These are phyloP conservation scores for Botrytis cinerea DNA, from an alignment of 2,329 filamentous ascomycete genomes.

Conservation along the genomic window DNA sequence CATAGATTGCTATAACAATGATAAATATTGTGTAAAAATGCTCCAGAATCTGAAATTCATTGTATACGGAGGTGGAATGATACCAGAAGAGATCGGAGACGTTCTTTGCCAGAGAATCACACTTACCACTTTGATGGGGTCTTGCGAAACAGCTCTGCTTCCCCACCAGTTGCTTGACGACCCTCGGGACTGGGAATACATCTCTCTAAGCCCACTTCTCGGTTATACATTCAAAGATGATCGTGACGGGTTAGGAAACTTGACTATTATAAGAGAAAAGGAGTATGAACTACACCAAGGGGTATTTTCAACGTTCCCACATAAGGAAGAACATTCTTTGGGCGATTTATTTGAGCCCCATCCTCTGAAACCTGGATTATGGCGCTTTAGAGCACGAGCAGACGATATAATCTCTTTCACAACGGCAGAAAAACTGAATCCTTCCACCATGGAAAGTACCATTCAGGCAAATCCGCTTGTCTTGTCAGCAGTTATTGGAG, in stretches of 20 bases:
- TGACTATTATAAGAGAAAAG: conserved; percentile 1
- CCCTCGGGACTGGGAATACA: conserved; percentile 19
- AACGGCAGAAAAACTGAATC: conserved; percentile 13
- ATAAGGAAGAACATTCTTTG: background rate
- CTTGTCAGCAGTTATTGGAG: conserved; percentile 6
- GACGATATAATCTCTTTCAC: conserved; percentile 24
- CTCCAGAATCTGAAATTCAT: conserved; percentile 11
- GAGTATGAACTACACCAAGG: conserved; percentile 11
- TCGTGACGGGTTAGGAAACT: background rate
- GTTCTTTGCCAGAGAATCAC: conserved; percentile 11
- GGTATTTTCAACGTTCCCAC: background rate
- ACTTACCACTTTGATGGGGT: conserved; percentile 21
- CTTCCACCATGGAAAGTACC: conserved; percentile 12
- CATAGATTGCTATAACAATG: conserved; percentile 20
- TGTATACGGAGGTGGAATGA: conserved; percentile 9
- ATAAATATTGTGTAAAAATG: conserved; percentile 8
- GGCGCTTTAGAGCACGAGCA: conserved; percentile 22
- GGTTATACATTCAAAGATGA: conserved; percentile 4
- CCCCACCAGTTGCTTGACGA: conserved; percentile 7
- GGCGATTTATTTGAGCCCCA: conserved; percentile 25
- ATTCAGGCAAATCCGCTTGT: conserved; percentile 15
- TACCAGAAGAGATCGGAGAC: conserved; percentile 8
- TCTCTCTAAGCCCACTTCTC: conserved; percentile 11
- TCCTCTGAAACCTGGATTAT: conserved; percentile 17
- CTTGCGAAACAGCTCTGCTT: conserved; percentile 16